Evolutionary conservation across 1,284 basidiomycete species (phyloP).

Genomic region (Tremellales sp.): DNA sequence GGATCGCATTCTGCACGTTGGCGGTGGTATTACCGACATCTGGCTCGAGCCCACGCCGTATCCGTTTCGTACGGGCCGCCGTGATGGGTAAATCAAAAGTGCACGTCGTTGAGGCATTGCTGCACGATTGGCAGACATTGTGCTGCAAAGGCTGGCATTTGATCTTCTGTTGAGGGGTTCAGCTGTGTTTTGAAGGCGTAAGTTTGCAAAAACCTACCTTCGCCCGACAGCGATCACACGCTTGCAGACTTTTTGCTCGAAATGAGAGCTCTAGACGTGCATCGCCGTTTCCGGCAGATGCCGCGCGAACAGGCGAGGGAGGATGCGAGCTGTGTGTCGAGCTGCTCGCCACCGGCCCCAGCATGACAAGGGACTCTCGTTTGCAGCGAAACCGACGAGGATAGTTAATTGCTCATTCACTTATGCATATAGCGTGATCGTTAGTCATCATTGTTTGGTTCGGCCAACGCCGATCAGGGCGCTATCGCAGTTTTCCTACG

Average conservation of each 20-base stretch:
- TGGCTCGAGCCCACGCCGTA: slow-evolving; percentile 15
- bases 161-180: slow-evolving; percentile 9
- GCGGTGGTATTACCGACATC: neutral
- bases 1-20: neutral
- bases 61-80: slow-evolving; percentile 25
- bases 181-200: neutral
- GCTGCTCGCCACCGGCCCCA: no score
- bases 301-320: no score
- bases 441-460: no score
- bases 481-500: no score
- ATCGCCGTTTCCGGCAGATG: no score
- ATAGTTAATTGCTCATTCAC: no score
- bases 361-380: no score
- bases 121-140: slow-evolving; percentile 18
- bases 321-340: no score
- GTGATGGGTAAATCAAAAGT: slow-evolving; percentile 30
- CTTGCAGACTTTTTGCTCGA: slow-evolving; percentile 14
- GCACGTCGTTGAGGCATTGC: slow-evolving; percentile 11
- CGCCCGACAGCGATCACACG: slow-evolving; percentile 28
- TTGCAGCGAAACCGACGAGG: no score
- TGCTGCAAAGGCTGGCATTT: slow-evolving; percentile 4
- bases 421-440: no score
- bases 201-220: slow-evolving; percentile 16
- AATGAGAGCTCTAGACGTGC: no score
- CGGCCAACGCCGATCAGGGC: no score